A percentile compares a stretch with the other conserved stretches of the same genome.
Evolutionary conservation across 2,329 filamentous ascomycete genomes (phyloP).

Genomic region (Trichothecium roseum): DNA sequence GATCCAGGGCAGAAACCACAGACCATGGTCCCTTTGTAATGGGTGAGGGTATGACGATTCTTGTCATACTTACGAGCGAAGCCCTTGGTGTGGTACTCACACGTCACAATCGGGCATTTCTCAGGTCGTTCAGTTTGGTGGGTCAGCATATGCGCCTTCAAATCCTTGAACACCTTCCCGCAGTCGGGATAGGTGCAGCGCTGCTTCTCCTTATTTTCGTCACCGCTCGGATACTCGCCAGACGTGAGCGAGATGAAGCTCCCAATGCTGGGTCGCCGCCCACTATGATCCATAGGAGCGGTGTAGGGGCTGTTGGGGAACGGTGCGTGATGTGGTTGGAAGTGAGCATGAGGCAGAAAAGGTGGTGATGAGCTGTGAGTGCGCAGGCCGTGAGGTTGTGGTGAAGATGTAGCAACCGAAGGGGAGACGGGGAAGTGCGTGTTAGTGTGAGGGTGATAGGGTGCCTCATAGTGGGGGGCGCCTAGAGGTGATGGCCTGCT

Average conservation of each 20-base stretch:
- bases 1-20: constrained; percentile 91
- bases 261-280: constrained; percentile 55
- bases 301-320: constrained; percentile 44
- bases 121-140: constrained; percentile 90
- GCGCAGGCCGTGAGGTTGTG: constrained; percentile 35
- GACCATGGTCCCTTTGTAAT: constrained; percentile 97
- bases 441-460: constrained; percentile 37
- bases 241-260: constrained; percentile 57
- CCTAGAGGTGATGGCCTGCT: constrained; percentile 7
- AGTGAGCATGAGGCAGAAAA: constrained; percentile 34
- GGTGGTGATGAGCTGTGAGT: constrained; percentile 57
- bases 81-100: constrained; percentile 88
- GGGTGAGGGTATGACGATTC: constrained; percentile 89
- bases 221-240: constrained; percentile 49
- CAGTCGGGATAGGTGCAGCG: constrained; percentile 48
- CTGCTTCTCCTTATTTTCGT: constrained; percentile 55
- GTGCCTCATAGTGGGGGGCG: constrained; percentile 33
- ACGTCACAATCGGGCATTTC: constrained; percentile 88
- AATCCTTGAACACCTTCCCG: constrained; percentile 50
- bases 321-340: constrained; percentile 26
- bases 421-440: constrained; percentile 50
- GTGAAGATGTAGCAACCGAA: constrained; percentile 45
- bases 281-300: constrained; percentile 30
- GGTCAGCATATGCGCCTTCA: constrained; percentile 88
- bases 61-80: constrained; percentile 98